Base-by-base conservation (phyloP, 768 basidiomycete genomes). In the Calocybe gangraenosa region DNA sequence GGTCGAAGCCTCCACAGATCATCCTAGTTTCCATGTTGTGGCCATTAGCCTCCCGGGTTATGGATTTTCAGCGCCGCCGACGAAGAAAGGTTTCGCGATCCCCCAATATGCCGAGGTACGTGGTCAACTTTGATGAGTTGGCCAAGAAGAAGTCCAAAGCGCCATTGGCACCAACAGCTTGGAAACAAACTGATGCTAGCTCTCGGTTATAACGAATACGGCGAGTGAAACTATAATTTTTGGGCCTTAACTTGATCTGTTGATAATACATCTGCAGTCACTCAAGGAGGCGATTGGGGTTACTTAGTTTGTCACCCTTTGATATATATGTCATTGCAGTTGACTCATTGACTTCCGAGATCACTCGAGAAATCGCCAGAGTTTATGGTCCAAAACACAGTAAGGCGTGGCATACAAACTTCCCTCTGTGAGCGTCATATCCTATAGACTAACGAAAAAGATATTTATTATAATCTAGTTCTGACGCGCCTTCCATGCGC, bases 21-120 rank as follows among this genome's bases (percentile, higher is more conserved):
- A 66, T 41, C 81, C 81, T 1, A 76, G 70, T 40, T 84, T 85
- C 57, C 79, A 84, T 50, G 78, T 85, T 17, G 78, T 85, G 0
- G 76, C 75, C 0, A 50, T 73, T 28, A 76, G 81, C 52, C 52
- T 84, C 13, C 83, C 81, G 7, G 79, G 79, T 0, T 84, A 62
- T 58, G 82, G 79, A 0, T 84, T 82, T 59, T 82, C 82, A 0
- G 71, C 79, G 34, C 77, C 72, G 0, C 73, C 78, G 0, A 75
- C 58, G 39, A 74, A 74, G 55, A 68, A 67, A 47, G 79, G 80
- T 0, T 84, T 83, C 49, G 54, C 51, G 7, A 25, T 62, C 0
- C 48, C 57, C n/a, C 78, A 82, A 37, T 81, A 75, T 42, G 69
- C 68, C 4, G 62, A 77, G 66, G 73, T 74, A 17, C 14, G 22